Evolutionary conservation across 2,329 filamentous ascomycete species (phyloP).

Genomic region (Huntiella omanensis): DNA sequence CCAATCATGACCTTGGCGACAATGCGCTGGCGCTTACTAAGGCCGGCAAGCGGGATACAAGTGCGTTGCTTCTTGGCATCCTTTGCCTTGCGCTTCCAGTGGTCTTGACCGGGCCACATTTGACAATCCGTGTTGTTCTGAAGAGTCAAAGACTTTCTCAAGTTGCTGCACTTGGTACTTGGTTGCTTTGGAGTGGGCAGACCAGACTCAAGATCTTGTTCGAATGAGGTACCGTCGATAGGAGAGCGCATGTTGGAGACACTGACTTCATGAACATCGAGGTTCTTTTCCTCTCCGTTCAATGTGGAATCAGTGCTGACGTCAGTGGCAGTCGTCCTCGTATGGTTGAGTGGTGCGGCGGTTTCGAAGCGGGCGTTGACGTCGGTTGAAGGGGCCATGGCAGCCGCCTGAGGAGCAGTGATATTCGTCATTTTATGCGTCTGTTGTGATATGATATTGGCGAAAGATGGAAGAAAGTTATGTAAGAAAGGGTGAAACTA

Average conservation of each 20-base stretch:
- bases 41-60: conserved; percentile 33
- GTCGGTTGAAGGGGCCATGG: conserved; percentile 5
- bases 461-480: background rate
- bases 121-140: conserved; percentile 31
- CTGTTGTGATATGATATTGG: background rate
- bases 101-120: conserved; percentile 40
- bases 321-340: conserved; percentile 7
- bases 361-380: conserved; percentile 1
- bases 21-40: conserved; percentile 35
- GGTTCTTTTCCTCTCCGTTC: conserved; percentile 13
- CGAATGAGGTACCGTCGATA: conserved; percentile 30
- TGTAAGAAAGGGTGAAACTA: background rate
- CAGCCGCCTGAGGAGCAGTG: background rate
- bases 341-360: conserved; percentile 3
- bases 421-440: conserved; percentile 1
- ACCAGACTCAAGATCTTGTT: conserved; percentile 38
- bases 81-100: conserved; percentile 42
- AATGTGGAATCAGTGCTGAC: conserved; percentile 11
- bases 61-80: conserved; percentile 32
- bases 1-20: conserved; percentile 34
- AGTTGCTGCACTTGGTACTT: conserved; percentile 16
- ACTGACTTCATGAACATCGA: conserved; percentile 22
- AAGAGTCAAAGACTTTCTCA: conserved; percentile 19
- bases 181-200: conserved; percentile 16
- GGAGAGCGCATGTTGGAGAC: conserved; percentile 20